phyloP scores from a whole-genome alignment of 768 basidiomycete genomes.

The Mycena chlorophos region DNA sequence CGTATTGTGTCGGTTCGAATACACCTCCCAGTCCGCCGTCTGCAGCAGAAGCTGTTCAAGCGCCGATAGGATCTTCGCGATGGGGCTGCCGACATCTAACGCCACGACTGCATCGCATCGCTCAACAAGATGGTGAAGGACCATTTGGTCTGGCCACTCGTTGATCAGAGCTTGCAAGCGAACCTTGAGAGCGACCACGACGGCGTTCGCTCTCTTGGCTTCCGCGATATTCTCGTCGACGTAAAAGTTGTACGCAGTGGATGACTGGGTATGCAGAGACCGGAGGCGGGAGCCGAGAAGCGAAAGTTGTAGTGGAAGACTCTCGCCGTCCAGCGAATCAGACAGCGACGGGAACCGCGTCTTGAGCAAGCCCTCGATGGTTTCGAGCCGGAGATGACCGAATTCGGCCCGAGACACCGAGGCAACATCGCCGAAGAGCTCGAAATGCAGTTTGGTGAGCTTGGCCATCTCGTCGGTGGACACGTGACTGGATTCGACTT shows the following conservation, averaged over 20 bases:
- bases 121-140: conserved; percentile 78
- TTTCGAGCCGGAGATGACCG: conserved; percentile 32
- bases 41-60: conserved; percentile 85
- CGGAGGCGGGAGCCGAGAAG: conserved; percentile 45
- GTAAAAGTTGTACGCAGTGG: conserved; percentile 71
- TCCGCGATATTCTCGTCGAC: conserved; percentile 73
- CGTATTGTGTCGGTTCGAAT: conserved; percentile 88
- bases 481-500: conserved; percentile 12
- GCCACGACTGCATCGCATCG: conserved; percentile 67
- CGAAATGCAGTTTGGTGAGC: conserved; percentile 51
- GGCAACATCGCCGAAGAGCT: conserved; percentile 33
- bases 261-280: conserved; percentile 29
- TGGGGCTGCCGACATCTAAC: conserved; percentile 63
- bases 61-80: conserved; percentile 80
- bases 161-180: conserved; percentile 59
- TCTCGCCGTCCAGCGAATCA: conserved; percentile 50
- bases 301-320: conserved; percentile 52
- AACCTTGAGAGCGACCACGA: conserved; percentile 50
- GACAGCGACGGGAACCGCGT: conserved; percentile 33
- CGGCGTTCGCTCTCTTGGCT: conserved; percentile 55
- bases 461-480: conserved; percentile 13
- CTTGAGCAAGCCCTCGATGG: conserved; percentile 36
- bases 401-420: conserved; percentile 27
- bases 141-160: conserved; percentile 98
- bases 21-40: conserved; percentile 95